Evolutionary conservation across 1,284 basidiomycete genomes (phyloP), one percentile per base, ranked within the genome.

Genomic region (Wolfiporia cocos): DNA sequence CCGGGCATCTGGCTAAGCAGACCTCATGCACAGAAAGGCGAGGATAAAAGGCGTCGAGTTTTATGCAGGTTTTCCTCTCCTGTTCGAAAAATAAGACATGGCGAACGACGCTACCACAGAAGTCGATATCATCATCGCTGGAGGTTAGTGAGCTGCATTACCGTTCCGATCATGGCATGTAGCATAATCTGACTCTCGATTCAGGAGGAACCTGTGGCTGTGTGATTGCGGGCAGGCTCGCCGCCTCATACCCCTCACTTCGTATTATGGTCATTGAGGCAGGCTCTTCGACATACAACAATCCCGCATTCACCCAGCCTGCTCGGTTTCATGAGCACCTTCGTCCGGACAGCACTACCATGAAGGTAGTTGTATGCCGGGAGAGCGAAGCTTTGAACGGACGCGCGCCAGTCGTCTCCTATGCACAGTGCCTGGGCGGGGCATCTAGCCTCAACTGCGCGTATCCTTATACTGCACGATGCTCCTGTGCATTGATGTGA

Each of bases 401-500:
- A n/a, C 69, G 77, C 5, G 48, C 59, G 21, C 48, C 62, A 4
- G 44, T 69, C 19, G 62, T 74, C 19, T 62, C 65, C 0, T 55
- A 61, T 28, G 76, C 70, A 0, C 62, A 67, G 24, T 68, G 65
- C 29, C 54, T 81, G 0, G 78, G 78, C 2, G 78, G 78, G 7
- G 78, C 75, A 0, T 78, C 77, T 1, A 59, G 62, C 42, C 66
- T 80, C 7, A 78, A 81, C 47, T 78, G 78, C 76, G 39, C 39
- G 73, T 46, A 7, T 10, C 2, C 37, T 3, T 36, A 18, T 9
- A 7, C 71, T 51, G 78, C 2, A 2, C 3, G 19, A 2, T 38
- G 17, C 3, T 19, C 17, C 24, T 20, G 5, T 17, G 5, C 12
- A 11, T 24, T 22, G 23, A 23, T 24, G 11, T 11, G n/a, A n/a